phyloP scores from a whole-genome alignment of 1,139 yeast genomes.

The Pichia sp. region DNA sequence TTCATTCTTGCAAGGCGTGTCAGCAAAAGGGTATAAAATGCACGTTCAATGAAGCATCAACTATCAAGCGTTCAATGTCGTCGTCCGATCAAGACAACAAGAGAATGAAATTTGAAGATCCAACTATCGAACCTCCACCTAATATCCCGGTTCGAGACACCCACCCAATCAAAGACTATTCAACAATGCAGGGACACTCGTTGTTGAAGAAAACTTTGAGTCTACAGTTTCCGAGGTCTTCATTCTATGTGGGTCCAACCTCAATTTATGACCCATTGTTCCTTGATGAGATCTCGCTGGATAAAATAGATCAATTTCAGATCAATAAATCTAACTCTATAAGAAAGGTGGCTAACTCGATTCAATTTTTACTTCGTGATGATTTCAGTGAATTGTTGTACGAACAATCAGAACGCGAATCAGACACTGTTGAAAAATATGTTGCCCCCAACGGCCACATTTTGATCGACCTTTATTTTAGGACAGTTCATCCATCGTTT shows the following conservation, averaged over 20 bases:
- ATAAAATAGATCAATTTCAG: conserved; percentile 61
- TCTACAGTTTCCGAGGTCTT: conserved; percentile 68
- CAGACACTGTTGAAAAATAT: conserved; percentile 65
- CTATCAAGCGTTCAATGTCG: conserved; percentile 26
- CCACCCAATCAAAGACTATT: conserved; percentile 53
- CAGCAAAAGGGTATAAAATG: conserved; percentile 65
- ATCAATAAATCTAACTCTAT: conserved; percentile 54
- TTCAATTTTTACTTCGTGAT: conserved; percentile 65
- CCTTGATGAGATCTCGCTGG: conserved; percentile 49
- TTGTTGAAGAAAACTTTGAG: conserved; percentile 34
- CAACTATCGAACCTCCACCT: conserved; percentile 40
- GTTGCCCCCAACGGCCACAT: conserved; percentile 77
- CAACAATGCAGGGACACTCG: conserved; percentile 45
- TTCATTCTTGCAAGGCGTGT: conserved; percentile 62
- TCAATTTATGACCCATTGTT: conserved; percentile 61
- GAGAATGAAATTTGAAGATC: conserved; percentile 32
- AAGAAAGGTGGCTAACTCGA: conserved; percentile 61
- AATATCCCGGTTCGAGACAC: conserved; percentile 52
- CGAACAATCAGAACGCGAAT: conserved; percentile 59
- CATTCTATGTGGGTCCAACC: conserved; percentile 73
- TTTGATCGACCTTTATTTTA: conserved; percentile 64
- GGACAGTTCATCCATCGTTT: conserved; percentile 73
- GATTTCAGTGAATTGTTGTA: conserved; percentile 65
- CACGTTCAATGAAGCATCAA: conserved; percentile 39
- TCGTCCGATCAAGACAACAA: conserved; percentile 22